Base-by-base conservation (phyloP, 306 rosid species). In the Fragaria iinumae region DNA sequence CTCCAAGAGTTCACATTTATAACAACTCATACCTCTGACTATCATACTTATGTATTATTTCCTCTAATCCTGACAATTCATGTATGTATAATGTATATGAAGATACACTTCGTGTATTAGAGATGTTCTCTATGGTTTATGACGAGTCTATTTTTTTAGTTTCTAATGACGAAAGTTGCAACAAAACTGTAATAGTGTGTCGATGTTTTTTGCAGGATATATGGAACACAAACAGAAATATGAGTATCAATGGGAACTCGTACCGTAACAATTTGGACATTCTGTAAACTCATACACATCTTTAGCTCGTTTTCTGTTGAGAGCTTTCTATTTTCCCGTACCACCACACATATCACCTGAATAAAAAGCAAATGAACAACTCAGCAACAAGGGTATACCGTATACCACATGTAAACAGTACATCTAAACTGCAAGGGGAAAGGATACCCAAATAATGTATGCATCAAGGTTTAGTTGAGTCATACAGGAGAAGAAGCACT, bases 281-380 rank as follows among this genome's bases (percentile, higher is more conserved):
- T 94, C 98, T 4, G 97, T 91, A 65, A 94, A 94, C 83, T 89
- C 97, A 32, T 89, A 94, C 36, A 94, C 97, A 75, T 94, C 98
- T 83, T 91, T 90, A 6, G 97, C 98, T 8, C 97, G 89, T 86
- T 94, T 94, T 87, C 98, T 88, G 71, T 91, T 94, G 4, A 91
- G 89, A 81, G 98, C 98, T 90, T 94, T 94, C 98, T 97, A 94
- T 87, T 94, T 94, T 82, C 98, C 98, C 59, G 98, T 94, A 81
- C 97, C 97, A 79, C 98, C 98, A 78, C 98, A 94, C 98, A 94
- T 90, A 85, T 94, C 97, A 85, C 96, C 98, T 93, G 85, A 78
- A 87, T 71, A 74, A 73, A 84, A 87, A 81, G 81, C 59, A 83
- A 81, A 77, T 59, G 45, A 83, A 79, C 72, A 67, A 78, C 62